Percentiles rank a stretch among this genome's conserved stretches.
Conservation (phyloP, 148 eudicot species). For the Rhododendron simsii region DNA sequence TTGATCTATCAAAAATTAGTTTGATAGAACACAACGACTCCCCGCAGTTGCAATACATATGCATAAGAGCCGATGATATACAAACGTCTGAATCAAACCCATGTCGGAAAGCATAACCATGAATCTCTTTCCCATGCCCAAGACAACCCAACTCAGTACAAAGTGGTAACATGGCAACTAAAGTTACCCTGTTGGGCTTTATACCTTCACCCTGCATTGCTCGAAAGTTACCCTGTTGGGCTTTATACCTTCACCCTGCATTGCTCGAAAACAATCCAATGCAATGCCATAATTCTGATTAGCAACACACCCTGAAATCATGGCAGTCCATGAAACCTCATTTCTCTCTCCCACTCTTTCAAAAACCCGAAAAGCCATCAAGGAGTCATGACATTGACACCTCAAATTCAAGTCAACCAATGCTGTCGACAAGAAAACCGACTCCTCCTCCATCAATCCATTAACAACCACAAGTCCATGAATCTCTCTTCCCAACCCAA, state of each 20-base stretch:
- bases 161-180: constrained; percentile 40
- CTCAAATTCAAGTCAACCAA: too few species aligned
- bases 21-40: constrained; percentile 11
- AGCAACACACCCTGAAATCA: too few species aligned
- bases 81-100: constrained; percentile 31
- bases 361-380: too few species aligned
- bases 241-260: constrained; percentile 32
- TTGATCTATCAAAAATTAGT: constrained; percentile 24
- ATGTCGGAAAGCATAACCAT: constrained; percentile 42
- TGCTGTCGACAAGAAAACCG: too few species aligned
- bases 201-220: constrained; percentile 34
- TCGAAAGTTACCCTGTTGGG: constrained; percentile 43
- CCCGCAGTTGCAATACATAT: constrained; percentile 25
- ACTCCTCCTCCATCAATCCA: too few species aligned
- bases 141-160: constrained; percentile 26
- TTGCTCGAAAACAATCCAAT: constrained; percentile 30
- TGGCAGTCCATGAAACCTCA: too few species aligned
- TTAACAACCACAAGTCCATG: too few species aligned
- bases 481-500: too few species aligned
- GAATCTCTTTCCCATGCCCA: constrained; percentile 38
- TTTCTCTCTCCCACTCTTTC: too few species aligned
- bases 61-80: constrained; percentile 35
- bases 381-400: too few species aligned
- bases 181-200: constrained; percentile 40
- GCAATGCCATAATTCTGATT: too few species aligned